These are phyloP conservation scores for Phlebiopsis gigantea DNA, from an alignment of 768 basidiomycete genomes.

Conservation along the genomic window DNA sequence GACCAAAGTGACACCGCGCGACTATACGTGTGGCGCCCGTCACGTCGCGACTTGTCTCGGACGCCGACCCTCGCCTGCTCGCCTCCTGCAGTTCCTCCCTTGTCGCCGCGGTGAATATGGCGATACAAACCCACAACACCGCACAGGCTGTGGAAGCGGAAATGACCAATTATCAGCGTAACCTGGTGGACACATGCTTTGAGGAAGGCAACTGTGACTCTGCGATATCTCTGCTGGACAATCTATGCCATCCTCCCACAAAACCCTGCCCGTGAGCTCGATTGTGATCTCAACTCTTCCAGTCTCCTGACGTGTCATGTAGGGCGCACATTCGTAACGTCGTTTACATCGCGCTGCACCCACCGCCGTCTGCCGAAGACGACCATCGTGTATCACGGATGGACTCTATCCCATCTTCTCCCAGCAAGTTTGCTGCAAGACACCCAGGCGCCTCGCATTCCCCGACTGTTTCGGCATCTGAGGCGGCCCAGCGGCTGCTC, in stretches of 20 bases:
- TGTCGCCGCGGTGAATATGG: not conserved
- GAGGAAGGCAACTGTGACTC: constrained; percentile 76
- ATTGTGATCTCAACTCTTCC: not conserved
- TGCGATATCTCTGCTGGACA: constrained; percentile 57
- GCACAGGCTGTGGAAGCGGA: constrained; percentile 30
- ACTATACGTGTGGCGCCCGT: not conserved
- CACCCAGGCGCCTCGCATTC: constrained; percentile 36
- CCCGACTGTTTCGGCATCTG: constrained; percentile 40
- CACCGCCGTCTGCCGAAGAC: constrained; percentile 30
- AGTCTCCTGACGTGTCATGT: not conserved
- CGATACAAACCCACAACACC: not conserved
- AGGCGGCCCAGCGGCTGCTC: constrained; percentile 48
- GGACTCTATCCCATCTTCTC: constrained; percentile 23
- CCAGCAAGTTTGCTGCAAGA: constrained; percentile 28
- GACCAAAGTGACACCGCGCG: not conserved
- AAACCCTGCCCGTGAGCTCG: constrained; percentile 53
- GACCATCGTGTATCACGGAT: constrained; percentile 2
- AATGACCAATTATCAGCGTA: constrained; percentile 43
- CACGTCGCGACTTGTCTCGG: not conserved
- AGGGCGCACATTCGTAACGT: constrained; percentile 65
- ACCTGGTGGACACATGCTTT: constrained; percentile 64
- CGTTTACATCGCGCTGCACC: constrained; percentile 66
- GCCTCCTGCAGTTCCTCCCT: not conserved
- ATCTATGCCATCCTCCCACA: constrained; percentile 52
- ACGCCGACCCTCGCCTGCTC: not conserved